Evolutionary conservation across 768 basidiomycete genomes (phyloP), one percentile per base, ranked within the genome.

Genomic region (Hydnum rufescens): DNA sequence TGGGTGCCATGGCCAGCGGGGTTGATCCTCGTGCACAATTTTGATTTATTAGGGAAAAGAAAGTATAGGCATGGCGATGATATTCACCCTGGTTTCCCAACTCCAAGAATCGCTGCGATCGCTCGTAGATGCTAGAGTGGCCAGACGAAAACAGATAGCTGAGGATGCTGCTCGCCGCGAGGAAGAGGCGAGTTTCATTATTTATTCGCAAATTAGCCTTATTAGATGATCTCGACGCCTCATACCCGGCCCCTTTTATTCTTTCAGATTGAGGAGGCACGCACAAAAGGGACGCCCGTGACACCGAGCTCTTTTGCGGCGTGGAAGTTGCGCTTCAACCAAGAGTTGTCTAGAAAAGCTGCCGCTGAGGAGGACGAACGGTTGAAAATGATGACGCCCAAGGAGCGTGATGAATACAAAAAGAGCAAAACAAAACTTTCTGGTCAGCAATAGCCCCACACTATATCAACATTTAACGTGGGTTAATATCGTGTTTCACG

Each of bases 1-100:
- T n/a, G n/a, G n/a, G n/a, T n/a, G n/a, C n/a, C n/a, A n/a, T 34
- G 19, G n/a, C n/a, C n/a, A n/a, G 22, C 36, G 36, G 36, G 36
- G 36, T 13, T 39, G 31, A 51, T 49, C 50, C 8, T 19, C 53
- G 52, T 54, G 5, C 23, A 13, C 36, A 39, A 32, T 42, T 39
- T 5, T 8, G 54, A 23, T 31, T 55, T 16, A 36, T 8, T 8
- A 85, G 82, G 84, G 82, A 52, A 75, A 81, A 61, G 87, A 90
- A 61, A 89, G 84, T 63, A 60, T 87, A 22, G 88, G 88, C 42
- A 92, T 92, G 82, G 90, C 95, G 2, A 96, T 97, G 90, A 92
- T 90, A 18, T 99, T 95, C 62, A 89, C 93, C 0, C 71, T 99
- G 18, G 80, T 89, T 6, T 81, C 84, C 0, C 80, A 83, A 59